phyloP scores from a whole-genome alignment of 768 basidiomycete species.

The Termitomyces sp. region DNA sequence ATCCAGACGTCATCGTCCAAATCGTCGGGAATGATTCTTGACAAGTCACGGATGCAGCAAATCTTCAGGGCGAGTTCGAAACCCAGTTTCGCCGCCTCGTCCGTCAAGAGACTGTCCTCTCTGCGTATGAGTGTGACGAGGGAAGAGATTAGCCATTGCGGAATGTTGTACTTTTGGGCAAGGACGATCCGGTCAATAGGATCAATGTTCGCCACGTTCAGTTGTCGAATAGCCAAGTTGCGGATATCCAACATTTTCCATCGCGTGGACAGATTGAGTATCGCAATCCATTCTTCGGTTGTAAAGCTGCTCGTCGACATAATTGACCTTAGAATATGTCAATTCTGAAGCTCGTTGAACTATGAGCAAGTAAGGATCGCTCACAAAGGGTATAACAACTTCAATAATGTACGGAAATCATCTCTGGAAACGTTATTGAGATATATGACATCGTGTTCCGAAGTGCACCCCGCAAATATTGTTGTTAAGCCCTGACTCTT shows the following conservation, averaged over 20 bases:
- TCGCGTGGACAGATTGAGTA: not conserved
- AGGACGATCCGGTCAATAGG: not conserved
- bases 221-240: not conserved
- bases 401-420: not conserved
- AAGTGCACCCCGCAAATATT: not conserved
- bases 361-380: not conserved
- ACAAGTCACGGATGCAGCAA: not conserved
- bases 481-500: not conserved
- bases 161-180: not conserved
- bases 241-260: not conserved
- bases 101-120: not conserved
- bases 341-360: not conserved
- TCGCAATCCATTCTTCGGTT: not conserved
- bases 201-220: not conserved
- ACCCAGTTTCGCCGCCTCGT: not conserved
- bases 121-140: not conserved
- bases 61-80: not conserved
- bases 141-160: not conserved
- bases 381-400: not conserved
- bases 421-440: not conserved
- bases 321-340: not conserved
- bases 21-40: not conserved
- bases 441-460: not conserved
- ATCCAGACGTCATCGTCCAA: not conserved
- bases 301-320: not conserved